Percentiles rank a stretch among this genome's conserved stretches.
Evolutionary conservation across 805 yeast species (phyloP).

Genomic region (Saccharomyces paradoxus): DNA sequence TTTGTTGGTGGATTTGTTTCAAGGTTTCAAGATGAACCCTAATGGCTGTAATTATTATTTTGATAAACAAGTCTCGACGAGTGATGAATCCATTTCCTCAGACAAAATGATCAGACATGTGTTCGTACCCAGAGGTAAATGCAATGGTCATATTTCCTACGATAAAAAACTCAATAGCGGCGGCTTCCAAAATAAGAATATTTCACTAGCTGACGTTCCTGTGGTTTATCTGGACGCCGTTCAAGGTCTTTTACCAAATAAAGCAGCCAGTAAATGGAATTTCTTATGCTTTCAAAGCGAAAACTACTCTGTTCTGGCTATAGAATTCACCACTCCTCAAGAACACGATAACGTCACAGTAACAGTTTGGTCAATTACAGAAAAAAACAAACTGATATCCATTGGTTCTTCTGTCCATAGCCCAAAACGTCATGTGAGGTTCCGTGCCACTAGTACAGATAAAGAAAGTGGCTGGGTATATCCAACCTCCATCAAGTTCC

Average conservation of each 20-base stretch:
- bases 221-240: constrained; percentile 78
- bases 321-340: constrained; percentile 80
- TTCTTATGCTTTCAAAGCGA: constrained; percentile 70
- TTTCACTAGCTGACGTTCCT: constrained; percentile 28
- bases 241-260: constrained; percentile 90
- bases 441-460: constrained; percentile 36
- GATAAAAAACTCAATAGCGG: constrained; percentile 3
- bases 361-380: constrained; percentile 35
- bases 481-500: constrained; percentile 41
- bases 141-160: constrained; percentile 46
- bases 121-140: constrained; percentile 72
- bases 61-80: constrained; percentile 36
- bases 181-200: background rate
- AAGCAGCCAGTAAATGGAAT: constrained; percentile 85
- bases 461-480: constrained; percentile 69
- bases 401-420: constrained; percentile 47
- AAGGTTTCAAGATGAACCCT: constrained; percentile 70
- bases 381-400: constrained; percentile 45
- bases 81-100: constrained; percentile 69
- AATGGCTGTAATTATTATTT: constrained; percentile 66
- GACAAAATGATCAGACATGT: constrained; percentile 49
- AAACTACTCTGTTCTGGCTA: constrained; percentile 55
- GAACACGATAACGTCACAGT: constrained; percentile 46
- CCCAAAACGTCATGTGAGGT: constrained; percentile 39
- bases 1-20: constrained; percentile 15